Base-by-base conservation (phyloP, 2,329 filamentous ascomycete species). In the Dendrostoma leiphaemia region DNA sequence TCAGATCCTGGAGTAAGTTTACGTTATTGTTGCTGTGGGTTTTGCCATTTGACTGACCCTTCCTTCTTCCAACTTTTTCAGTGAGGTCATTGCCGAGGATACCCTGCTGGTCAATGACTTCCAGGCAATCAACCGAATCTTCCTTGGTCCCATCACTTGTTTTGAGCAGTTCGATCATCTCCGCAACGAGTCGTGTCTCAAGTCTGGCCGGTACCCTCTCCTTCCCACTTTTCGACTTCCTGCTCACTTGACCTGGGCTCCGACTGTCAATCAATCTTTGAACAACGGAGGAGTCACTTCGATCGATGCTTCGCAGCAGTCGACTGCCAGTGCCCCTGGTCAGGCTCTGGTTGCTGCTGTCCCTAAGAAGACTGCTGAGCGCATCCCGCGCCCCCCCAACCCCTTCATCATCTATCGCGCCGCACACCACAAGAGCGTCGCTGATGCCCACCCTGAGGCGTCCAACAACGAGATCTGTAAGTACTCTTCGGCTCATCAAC, bases 401-500 rank as follows among this genome's bases (percentile, higher is more conserved):
- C 70, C 71, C 5, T 75, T 70, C 63, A 74, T 75, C 35, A 59
- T 75, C 17, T 75, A 73, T 46, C 72, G 73, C 57, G 70, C 70
- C 56, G 69, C 73, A 31, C 63, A 67, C 24, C 72, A 74, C 59
- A 61, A 61, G 15, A 40, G 61, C 10, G 59, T 74, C 37, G 72
- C 72, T 61, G 53, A 61, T 3, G 56, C 56, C 15, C 66, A 71
- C 43, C 69, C 71, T 3, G 61, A 61, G 13, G 67, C 74, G 24
- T 67, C 67, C 29, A 74, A 75, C 64, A 74, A 74, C 45, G 66
- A 74, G 48, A 74, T 75, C 44, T 75, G 71, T 75, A 62, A 69
- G 71, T 65, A 41, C 6, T 26, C 5, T 40, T 21, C 2, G 4
- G 6, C 13, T 28, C 24, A 8, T 8, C 9, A 6, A 28, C 13